Percentiles rank a stretch among this genome's conserved stretches.
phyloP scores from a whole-genome alignment of 2,329 filamentous ascomycete species.

The Claviceps capensis region DNA sequence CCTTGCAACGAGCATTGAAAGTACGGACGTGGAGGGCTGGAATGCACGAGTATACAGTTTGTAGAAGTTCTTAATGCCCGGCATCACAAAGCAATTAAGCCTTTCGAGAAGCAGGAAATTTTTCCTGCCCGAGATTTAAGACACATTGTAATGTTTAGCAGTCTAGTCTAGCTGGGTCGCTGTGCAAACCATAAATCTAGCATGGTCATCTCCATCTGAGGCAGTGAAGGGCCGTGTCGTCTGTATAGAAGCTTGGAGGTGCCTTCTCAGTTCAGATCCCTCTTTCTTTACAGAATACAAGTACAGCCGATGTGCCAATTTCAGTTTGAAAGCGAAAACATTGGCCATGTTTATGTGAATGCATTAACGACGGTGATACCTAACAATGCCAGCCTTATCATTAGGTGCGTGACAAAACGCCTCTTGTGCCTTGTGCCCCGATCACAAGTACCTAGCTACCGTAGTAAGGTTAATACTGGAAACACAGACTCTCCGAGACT shows the following conservation, averaged over 20 bases:
- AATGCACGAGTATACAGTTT: slow-evolving; percentile 2
- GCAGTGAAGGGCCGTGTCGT: background rate
- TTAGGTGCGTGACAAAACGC: no score
- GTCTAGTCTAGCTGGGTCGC: background rate
- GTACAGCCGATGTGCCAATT: background rate
- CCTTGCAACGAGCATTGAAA: slow-evolving; percentile 4
- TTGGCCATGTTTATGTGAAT: no score
- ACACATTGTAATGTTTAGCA: no score
- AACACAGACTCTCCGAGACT: no score
- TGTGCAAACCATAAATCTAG: background rate
- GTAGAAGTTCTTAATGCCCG: background rate
- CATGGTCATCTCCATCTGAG: background rate
- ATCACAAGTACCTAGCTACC: no score
- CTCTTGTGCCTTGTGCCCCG: no score
- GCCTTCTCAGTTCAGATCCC: background rate
- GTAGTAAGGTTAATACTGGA: no score
- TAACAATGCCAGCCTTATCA: no score
- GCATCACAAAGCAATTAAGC: slow-evolving; percentile 1
- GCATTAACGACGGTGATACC: no score
- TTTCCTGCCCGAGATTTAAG: background rate
- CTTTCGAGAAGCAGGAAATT: background rate
- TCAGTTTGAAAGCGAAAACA: no score
- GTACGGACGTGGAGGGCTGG: background rate
- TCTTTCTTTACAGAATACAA: background rate
- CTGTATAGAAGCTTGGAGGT: background rate